Percentiles rank a stretch among this genome's conserved stretches.
Conservation (phyloP, 2,329 filamentous ascomycete genomes). For the Fusarium chaquense region DNA sequence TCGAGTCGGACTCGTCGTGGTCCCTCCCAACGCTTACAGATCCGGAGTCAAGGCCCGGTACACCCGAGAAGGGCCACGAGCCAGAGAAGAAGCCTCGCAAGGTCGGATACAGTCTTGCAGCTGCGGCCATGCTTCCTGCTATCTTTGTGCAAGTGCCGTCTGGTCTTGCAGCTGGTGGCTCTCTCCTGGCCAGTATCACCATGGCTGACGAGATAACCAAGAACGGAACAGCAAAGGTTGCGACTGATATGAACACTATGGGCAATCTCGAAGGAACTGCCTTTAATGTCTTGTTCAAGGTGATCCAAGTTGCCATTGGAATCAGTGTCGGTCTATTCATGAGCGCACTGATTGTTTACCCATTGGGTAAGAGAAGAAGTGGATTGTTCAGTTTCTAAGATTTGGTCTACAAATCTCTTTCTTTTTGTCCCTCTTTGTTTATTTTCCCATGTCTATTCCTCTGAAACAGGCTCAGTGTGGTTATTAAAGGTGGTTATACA, state of each 20-base stretch:
- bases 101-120: conserved; percentile 81
- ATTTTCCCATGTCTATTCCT: neutral
- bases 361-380: conserved; percentile 68
- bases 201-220: conserved; percentile 67
- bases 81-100: conserved; percentile 54
- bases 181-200: conserved; percentile 68
- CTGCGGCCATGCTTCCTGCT: conserved; percentile 85
- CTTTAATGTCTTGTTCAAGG: conserved; percentile 67
- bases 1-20: conserved; percentile 48
- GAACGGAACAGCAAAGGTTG: conserved; percentile 55
- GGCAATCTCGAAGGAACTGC: conserved; percentile 58
- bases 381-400: conserved; percentile 66
- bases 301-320: conserved; percentile 71
- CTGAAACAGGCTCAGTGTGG: neutral
- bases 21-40: conserved; percentile 50
- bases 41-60: conserved; percentile 49
- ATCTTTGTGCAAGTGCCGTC: conserved; percentile 81
- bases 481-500: neutral
- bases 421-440: neutral
- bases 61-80: conserved; percentile 39
- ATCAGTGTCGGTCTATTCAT: conserved; percentile 72
- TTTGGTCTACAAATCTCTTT: too few relatives aligned
- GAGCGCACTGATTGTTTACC: conserved; percentile 67
- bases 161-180: conserved; percentile 70
- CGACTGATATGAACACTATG: conserved; percentile 42